Conservation (phyloP, 805 yeast genomes). For the Metschnikowia lachancei region DNA sequence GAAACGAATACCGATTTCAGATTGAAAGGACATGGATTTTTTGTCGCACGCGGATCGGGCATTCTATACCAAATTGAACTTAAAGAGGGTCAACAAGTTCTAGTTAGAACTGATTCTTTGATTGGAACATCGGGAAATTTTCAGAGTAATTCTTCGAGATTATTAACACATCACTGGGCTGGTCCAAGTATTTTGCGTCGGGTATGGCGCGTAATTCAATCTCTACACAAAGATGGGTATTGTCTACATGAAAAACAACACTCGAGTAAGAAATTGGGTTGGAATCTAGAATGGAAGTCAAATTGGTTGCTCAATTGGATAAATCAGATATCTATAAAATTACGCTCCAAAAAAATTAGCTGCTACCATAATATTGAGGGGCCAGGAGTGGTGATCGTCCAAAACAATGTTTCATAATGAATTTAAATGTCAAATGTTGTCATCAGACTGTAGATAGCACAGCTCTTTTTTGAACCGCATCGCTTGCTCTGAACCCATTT, state of each 20-base stretch:
- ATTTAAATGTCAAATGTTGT: not conserved
- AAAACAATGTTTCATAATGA: conserved; percentile 1
- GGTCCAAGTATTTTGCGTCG: not conserved
- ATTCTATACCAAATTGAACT: conserved; percentile 4
- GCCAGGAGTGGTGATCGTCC: conserved; percentile 4
- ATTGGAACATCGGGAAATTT: conserved; percentile 3
- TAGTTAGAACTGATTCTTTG: conserved; percentile 1
- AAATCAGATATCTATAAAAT: no score
- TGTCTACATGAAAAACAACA: not conserved
- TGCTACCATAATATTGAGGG: not conserved
- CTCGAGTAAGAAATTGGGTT: not conserved
- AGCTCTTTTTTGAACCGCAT: not conserved
- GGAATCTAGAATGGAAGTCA: not conserved
- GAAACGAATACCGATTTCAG: not conserved
- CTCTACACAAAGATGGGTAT: not conserved
- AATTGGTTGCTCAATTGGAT: not conserved
- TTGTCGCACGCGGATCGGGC: conserved; percentile 11
- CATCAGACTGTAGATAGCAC: conserved; percentile 1
- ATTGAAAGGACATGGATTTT: conserved; percentile 9
- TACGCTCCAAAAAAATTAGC: not conserved
- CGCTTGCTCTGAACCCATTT: not conserved
- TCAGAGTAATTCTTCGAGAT: not conserved
- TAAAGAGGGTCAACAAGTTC: conserved; percentile 3
- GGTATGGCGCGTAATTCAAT: not conserved
- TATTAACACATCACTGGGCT: not conserved